Evolutionary conservation across 257 asterid genomes (phyloP), one percentile per base, ranked within the genome.

Genomic region (Solanum lignicaule): DNA sequence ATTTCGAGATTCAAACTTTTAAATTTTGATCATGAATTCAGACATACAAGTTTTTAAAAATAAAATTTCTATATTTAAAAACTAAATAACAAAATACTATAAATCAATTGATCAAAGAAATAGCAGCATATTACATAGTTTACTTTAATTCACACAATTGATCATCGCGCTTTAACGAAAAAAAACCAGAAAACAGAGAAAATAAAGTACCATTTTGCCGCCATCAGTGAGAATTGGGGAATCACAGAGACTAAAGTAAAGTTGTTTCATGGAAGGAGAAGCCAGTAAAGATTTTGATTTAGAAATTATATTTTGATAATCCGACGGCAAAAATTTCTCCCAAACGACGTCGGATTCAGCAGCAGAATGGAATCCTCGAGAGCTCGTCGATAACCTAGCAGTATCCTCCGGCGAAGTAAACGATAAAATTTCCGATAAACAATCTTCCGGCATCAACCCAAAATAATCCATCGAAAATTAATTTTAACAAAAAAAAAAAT

Each of bases 341-440:
- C 92, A 91, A 4, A 88, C 88, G 7, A 43, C 31, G 36, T 92
- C 91, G 4, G 91, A 87, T 48, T 85, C 90, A 21, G 91, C 90
- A 29, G 91, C 92, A 0, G 83, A 72, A 62, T 87, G 88, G 89
- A 90, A 87, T 1, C 58, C 87, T 27, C n/a, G 16, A 1, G 88
- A 86, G 15, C 58, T 73, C 11, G 76, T 86, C 3, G 92, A 88
- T 2, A 68, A 81, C 6, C 43, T 60, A 83, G 71, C 85, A 1
- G 89, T 83, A 88, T 90, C 92, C 13, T 43, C 81, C 3, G 91
- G 83, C 4, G 92, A 87, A 6, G 91, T 90, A 6, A 68, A 68
- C 2, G 92, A 90, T 3, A 90, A 5, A 36, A 90, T 88, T 3
- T 78, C 71, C 5, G 91, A 60, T 58, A 88, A 23, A 39, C 88